Conservation (phyloP, 768 basidiomycete species). For the Tricholoma saponaceum region DNA sequence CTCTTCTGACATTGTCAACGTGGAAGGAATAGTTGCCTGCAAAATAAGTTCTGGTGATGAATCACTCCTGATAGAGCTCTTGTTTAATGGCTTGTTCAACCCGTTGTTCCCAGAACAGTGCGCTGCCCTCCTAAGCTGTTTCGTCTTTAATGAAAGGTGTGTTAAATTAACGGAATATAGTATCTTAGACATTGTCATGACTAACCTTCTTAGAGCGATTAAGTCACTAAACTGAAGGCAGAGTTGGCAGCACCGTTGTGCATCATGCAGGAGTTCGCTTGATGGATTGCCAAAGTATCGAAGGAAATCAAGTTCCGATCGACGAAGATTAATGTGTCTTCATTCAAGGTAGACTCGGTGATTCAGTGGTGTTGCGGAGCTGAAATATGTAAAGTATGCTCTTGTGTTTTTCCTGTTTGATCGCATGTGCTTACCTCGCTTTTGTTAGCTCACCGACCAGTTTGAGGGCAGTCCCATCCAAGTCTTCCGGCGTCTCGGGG, state of each 20-base stretch:
- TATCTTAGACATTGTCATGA: too few relatives aligned
- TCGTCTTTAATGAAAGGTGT: constrained; percentile 98
- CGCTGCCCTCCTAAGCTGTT: constrained; percentile 92
- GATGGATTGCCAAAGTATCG: constrained; percentile 95
- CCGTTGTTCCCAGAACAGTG: constrained; percentile 85
- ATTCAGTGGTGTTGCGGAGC: constrained; percentile 98
- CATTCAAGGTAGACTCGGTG: constrained; percentile 99
- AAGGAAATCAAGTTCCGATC: constrained; percentile 87
- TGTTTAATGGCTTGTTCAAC: constrained; percentile 98
- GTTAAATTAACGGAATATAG: too few relatives aligned
- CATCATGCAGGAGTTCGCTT: constrained; percentile 94
- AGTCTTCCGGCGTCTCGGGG: constrained; percentile 91
- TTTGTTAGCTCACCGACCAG: constrained; percentile 79
- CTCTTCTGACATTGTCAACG: constrained; percentile 88
- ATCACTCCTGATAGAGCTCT: constrained; percentile 89
- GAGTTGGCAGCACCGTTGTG: constrained; percentile 91
- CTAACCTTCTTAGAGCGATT: constrained; percentile 89
- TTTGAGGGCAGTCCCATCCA: constrained; percentile 97
- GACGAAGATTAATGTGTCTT: constrained; percentile 93
- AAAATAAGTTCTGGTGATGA: constrained; percentile 99
- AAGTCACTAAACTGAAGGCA: constrained; percentile 81
- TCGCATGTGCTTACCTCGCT: neutral
- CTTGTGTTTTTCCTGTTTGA: too few relatives aligned
- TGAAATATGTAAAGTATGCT: constrained; percentile 88
- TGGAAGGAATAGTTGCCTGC: constrained; percentile 97